Percentiles rank a stretch among this genome's conserved stretches.
These are phyloP conservation scores for Juncus inflexus DNA, from an alignment of 176 grass and related monocot genomes.

Conservation along the genomic window DNA sequence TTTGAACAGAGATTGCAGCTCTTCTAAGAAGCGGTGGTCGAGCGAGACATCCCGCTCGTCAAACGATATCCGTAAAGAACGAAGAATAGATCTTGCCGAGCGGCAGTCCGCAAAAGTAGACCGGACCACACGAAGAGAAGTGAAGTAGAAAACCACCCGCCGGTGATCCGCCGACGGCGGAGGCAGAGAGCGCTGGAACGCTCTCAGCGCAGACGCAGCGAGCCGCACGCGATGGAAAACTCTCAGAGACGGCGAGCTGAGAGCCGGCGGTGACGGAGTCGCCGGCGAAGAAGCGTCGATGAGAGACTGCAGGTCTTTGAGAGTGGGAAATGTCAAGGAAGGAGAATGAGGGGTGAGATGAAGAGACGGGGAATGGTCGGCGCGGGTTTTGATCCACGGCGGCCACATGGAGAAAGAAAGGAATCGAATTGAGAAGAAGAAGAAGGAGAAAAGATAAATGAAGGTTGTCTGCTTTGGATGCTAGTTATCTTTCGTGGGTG, in stretches of 20 bases:
- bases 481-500: neutral
- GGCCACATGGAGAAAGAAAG: conserved; percentile 46
- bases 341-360: conserved; percentile 25
- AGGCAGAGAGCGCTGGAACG: conserved; percentile 47
- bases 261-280: neutral
- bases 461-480: neutral
- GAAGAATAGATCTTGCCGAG: conserved; percentile 56
- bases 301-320: conserved; percentile 62
- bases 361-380: neutral
- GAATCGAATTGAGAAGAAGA: too few relatives aligned
- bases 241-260: conserved; percentile 34
- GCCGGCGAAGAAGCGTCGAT: conserved; percentile 28
- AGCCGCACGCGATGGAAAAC: conserved; percentile 62
- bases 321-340: conserved; percentile 48
- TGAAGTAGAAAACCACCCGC: conserved; percentile 67
- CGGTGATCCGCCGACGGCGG: neutral
- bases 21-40: conserved; percentile 40
- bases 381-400: conserved; percentile 49
- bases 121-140: conserved; percentile 65
- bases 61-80: conserved; percentile 44
- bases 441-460: neutral
- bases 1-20: conserved; percentile 44
- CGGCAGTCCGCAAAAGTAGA: conserved; percentile 67
- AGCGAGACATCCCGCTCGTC: conserved; percentile 76
- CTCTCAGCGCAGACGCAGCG: conserved; percentile 48